A percentile compares a stretch with the other conserved stretches of the same genome.
phyloP scores from a whole-genome alignment of 768 basidiomycete species.

The Russula earlei region DNA sequence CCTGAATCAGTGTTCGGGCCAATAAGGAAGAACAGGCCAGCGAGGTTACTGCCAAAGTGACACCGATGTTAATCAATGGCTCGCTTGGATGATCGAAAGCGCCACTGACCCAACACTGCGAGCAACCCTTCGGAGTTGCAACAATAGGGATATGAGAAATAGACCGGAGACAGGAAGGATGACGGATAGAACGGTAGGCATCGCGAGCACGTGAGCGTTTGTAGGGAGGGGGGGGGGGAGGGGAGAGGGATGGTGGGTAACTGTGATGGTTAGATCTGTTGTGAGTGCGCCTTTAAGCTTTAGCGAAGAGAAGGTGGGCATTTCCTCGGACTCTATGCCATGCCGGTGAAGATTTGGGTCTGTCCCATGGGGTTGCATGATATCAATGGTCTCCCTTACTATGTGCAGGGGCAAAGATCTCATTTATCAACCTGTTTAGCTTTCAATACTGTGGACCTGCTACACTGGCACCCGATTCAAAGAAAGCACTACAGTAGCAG shows the following conservation, averaged over 20 bases:
- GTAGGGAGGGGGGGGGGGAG: neutral
- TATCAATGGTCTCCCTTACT: too few relatives aligned
- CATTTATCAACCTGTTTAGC: too few relatives aligned
- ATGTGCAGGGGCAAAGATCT: too few relatives aligned
- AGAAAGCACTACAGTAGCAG: too few relatives aligned
- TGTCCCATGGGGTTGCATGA: too few relatives aligned
- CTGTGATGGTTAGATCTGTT: too few relatives aligned
- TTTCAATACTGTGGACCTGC: too few relatives aligned
- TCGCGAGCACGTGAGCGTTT: neutral
- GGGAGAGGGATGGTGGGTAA: neutral
- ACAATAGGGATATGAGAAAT: neutral
- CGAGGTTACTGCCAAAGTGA: neutral
- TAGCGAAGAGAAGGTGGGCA: too few relatives aligned
- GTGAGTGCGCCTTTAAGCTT: too few relatives aligned
- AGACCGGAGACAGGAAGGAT: neutral
- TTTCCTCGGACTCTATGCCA: too few relatives aligned
- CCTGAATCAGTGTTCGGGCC: neutral
- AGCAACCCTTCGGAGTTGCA: neutral
- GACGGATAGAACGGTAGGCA: neutral
- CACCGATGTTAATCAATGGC: neutral
- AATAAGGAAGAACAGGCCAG: conserved; percentile 4
- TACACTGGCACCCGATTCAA: too few relatives aligned
- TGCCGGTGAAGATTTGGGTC: too few relatives aligned
- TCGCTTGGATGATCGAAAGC: neutral
- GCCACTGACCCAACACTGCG: conserved; percentile 1